A percentile compares a stretch with the other conserved stretches of the same genome.
These are phyloP conservation scores for Colletotrichum siamense DNA, from an alignment of 2,329 filamentous ascomycete species.

Conservation along the genomic window DNA sequence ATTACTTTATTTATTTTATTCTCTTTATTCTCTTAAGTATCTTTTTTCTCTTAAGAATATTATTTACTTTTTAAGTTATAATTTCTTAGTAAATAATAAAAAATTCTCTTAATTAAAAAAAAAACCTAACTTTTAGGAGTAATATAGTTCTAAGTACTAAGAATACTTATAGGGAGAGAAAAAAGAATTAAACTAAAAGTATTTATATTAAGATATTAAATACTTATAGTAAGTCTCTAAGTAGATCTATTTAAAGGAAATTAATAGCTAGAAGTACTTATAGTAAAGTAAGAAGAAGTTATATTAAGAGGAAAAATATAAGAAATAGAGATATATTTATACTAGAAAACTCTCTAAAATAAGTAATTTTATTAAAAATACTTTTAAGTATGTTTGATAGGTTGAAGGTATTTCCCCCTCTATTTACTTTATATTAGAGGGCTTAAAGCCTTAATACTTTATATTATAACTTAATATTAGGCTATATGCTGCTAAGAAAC, in stretches of 20 bases:
- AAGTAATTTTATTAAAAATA: not conserved
- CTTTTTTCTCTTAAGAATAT: accelerated
- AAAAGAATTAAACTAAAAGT: too few relatives aligned
- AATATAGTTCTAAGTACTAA: not conserved
- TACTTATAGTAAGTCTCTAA: not conserved
- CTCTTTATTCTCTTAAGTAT: not conserved
- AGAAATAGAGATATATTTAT: not conserved
- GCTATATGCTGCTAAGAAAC: too few relatives aligned
- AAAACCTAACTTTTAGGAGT: accelerated
- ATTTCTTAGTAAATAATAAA: not conserved
- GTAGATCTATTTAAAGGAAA: accelerated
- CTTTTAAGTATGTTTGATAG: too few relatives aligned
- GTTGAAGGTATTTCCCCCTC: too few relatives aligned
- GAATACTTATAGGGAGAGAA: not conserved
- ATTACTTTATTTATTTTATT: too few relatives aligned
- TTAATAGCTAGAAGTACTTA: too few relatives aligned
- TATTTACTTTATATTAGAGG: too few relatives aligned
- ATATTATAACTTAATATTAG: too few relatives aligned
- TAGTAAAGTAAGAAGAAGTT: not conserved
- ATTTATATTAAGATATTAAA: not conserved
- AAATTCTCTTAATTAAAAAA: accelerated
- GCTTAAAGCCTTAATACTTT: too few relatives aligned
- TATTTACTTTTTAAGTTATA: not conserved
- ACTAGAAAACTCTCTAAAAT: too few relatives aligned
- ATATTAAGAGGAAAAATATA: not conserved